These are phyloP conservation scores for Botrytis squamosa DNA, from an alignment of 2,329 filamentous ascomycete species.

Conservation along the genomic window DNA sequence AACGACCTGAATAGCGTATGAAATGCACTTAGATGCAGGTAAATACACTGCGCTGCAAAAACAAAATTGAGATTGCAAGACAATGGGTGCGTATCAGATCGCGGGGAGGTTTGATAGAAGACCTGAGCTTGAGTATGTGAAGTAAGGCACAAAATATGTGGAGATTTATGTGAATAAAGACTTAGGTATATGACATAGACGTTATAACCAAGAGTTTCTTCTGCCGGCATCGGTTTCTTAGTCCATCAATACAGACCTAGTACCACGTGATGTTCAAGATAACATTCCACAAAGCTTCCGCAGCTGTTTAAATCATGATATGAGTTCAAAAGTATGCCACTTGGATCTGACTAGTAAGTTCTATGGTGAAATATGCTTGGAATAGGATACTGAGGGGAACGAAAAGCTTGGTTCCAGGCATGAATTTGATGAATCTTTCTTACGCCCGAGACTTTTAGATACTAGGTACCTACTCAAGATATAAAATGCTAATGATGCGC, in stretches of 20 bases:
- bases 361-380: not conserved
- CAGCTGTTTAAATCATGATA: accelerated
- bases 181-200: no score
- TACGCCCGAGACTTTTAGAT: not conserved
- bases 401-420: not conserved
- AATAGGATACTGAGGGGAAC: not conserved
- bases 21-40: accelerated
- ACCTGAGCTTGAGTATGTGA: no score
- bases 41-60: accelerated
- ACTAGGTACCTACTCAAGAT: no score
- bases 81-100: accelerated
- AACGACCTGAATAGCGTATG: not conserved
- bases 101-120: no score
- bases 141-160: not conserved
- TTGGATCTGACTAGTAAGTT: not conserved
- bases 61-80: not conserved
- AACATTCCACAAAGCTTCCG: not conserved
- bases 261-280: not conserved
- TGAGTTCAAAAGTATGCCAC: not conserved
- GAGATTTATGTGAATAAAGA: no score
- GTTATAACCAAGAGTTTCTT: not conserved
- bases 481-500: not conserved
- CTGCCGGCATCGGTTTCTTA: not conserved
- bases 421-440: not conserved
- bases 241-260: not conserved